These are phyloP conservation scores for Tephrocybe sp. DNA, from an alignment of 768 basidiomycete species.

Conservation along the genomic window DNA sequence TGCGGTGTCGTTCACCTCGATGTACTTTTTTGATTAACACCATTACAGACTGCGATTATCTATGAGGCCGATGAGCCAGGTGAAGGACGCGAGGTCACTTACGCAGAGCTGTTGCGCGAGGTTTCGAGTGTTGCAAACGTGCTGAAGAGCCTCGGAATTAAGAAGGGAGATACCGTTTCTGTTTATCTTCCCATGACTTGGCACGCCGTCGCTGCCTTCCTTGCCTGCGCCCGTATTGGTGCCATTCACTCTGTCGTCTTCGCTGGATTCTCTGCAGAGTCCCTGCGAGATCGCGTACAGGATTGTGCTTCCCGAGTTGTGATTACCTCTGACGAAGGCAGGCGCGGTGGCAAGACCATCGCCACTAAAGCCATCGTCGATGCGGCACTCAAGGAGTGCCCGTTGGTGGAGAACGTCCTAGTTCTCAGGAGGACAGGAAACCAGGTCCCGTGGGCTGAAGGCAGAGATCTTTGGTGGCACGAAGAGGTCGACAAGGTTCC, in stretches of 20 bases:
- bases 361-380: slow-evolving; percentile 95
- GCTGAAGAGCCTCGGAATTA: slow-evolving; percentile 84
- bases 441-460: slow-evolving; percentile 75
- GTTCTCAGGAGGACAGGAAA: slow-evolving; percentile 88
- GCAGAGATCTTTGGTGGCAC: slow-evolving; percentile 96
- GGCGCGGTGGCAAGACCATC: slow-evolving; percentile 91
- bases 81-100: slow-evolving; percentile 74
- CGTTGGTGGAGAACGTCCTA: slow-evolving; percentile 85
- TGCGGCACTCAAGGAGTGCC: slow-evolving; percentile 82
- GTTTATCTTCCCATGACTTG: slow-evolving; percentile 93
- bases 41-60: slow-evolving; percentile 82
- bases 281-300: slow-evolving; percentile 86
- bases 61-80: slow-evolving; percentile 97
- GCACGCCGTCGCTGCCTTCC: slow-evolving; percentile 95
- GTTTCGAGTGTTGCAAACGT: slow-evolving; percentile 91
- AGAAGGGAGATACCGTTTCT: slow-evolving; percentile 95
- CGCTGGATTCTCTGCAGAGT: slow-evolving; percentile 95
- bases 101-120: slow-evolving; percentile 84
- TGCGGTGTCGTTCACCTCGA: slow-evolving; percentile 20
- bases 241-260: slow-evolving; percentile 98
- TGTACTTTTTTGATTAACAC: slow-evolving; percentile 2
- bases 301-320: slow-evolving; percentile 91
- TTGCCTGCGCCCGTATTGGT: slow-evolving; percentile 96
- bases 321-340: slow-evolving; percentile 94
- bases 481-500: slow-evolving; percentile 86